Evolutionary conservation across 2,329 filamentous ascomycete species (phyloP), one percentile per base, ranked within the genome.

Genomic region (Aspergillus pseudoviridinutans): DNA sequence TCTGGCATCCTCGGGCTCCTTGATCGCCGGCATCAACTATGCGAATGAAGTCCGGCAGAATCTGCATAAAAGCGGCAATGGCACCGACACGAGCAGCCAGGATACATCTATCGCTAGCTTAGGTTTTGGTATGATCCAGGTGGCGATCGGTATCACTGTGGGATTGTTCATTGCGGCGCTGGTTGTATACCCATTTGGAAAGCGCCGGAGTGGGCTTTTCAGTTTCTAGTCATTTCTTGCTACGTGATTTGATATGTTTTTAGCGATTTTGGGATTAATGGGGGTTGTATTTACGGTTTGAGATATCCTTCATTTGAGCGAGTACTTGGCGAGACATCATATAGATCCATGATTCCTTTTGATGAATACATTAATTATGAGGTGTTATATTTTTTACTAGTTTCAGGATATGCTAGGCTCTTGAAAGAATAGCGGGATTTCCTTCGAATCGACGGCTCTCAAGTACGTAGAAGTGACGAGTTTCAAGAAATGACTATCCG

Each of bases 1-100:
- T 2, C 71, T 87, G 17, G 81, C 83, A 4, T 82, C 84, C 0
- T 78, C 76, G 52, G 84, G 84, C 1, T 80, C 77, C 24, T 69
- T 86, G 22, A 77, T 86, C 5, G 75, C 78, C 0, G 83, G 84
- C 12, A 75, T 86, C 51, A 76, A 77, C 10, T 80, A 78, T 20
- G 82, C 84, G 3, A 77, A 85, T 60, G 77, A 84, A 62, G 81
- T 84, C 54, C 77, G 65, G 14, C 55, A 64, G 2, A 68, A 68
- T 35, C 46, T 65, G 1, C 41, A 50, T 24, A 54, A 55, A 17
- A 46, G 41, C 3, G 58, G 55, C 12, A 63, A 53, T 8, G 49
- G 49, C 7, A 38, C 59, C 4, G 38, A 41, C 9, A 32, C 47
- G 14, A 56, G 54, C 5, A 61, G 55, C 25, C 59, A 64, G 52